Evolutionary conservation across 2,329 filamentous ascomycete genomes (phyloP), one percentile per base, ranked within the genome.

Genomic region (Aspergillus luchuensis): DNA sequence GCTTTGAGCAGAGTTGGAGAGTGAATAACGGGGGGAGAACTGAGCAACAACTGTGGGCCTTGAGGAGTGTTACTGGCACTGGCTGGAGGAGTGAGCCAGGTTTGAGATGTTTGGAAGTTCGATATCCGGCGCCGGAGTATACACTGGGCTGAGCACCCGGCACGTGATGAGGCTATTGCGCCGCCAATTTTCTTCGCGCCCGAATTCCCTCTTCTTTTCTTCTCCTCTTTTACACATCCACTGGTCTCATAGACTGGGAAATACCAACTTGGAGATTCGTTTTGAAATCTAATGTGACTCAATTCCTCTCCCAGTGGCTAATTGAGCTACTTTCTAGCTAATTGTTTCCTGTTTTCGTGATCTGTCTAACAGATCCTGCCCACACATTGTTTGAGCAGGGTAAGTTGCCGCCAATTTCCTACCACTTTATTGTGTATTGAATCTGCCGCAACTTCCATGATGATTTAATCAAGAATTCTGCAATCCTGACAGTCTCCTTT

Each of bases 401-500:
- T 56, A 56, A 56, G 53, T 56, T 25, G 25, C 53, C 25, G 39
- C 19, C n/a, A 36, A n/a, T 19, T 56, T 45, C 23, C 39, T 28
- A 70, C 8, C 43, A 23, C 13, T 25, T 25, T 53, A 30, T 19
- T 41, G 51, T 52, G 11, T 25, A 30, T n/a, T 21, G 36, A 7
- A 30, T 13, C 30, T 53, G 19, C 10, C 33, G 21, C 51, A 41
- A n/a, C 39, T 17, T 52, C 48, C 52, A 71, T 71, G 77, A 79
- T 79, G 75, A 79, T 68, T 69, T 63, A 65, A 67, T 69, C 67
- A 76, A 76, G 77, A 79, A 74, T 79, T 79, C 77, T 79, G 77
- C 77, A 79, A 79, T 78, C 63, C 77, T 57, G 76, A 79, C 76
- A 78, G 69, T 74, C 76, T 76, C 76, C 59, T 61, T 58, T 60